phyloP scores from a whole-genome alignment of 495 filamentous ascomycete genomes.

The Ascobolus immersus region DNA sequence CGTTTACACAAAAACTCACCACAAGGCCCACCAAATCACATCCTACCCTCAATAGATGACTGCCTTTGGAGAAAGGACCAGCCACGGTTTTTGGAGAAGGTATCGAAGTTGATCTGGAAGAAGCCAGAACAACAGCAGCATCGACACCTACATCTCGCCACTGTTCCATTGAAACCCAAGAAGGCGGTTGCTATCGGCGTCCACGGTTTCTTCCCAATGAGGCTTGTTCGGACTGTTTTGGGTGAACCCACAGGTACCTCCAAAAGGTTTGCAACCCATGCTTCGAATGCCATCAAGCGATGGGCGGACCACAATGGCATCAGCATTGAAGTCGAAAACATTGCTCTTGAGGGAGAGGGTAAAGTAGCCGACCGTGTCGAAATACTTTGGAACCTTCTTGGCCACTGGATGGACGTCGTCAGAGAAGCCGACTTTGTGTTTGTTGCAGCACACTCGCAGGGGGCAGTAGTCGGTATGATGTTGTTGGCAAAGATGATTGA shows the following conservation, averaged over 20 bases:
- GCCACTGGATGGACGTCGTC: conserved; percentile 89
- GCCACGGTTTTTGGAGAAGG: too few relatives aligned
- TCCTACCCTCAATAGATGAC: too few relatives aligned
- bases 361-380: conserved; percentile 73
- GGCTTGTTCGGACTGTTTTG: conserved; percentile 57
- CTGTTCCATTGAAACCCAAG: too few relatives aligned
- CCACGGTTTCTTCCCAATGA: conserved; percentile 79
- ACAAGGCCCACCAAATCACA: too few relatives aligned
- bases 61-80: too few relatives aligned
- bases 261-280: conserved; percentile 71
- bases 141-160: too few relatives aligned
- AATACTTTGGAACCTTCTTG: conserved; percentile 70
- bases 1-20: too few relatives aligned
- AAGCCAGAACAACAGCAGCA: too few relatives aligned
- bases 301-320: conserved; percentile 50
- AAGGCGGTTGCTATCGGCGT: conserved; percentile 79
- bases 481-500: conserved; percentile 75
- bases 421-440: conserved; percentile 68
- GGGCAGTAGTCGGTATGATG: conserved; percentile 81
- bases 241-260: conserved; percentile 92
- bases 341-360: conserved; percentile 94
- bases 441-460: conserved; percentile 80
- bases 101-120: too few relatives aligned
- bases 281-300: conserved; percentile 54
- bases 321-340: conserved; percentile 54